Base-by-base conservation (phyloP, 352 stramenopile species). In the Phytophthora pistaciae region DNA sequence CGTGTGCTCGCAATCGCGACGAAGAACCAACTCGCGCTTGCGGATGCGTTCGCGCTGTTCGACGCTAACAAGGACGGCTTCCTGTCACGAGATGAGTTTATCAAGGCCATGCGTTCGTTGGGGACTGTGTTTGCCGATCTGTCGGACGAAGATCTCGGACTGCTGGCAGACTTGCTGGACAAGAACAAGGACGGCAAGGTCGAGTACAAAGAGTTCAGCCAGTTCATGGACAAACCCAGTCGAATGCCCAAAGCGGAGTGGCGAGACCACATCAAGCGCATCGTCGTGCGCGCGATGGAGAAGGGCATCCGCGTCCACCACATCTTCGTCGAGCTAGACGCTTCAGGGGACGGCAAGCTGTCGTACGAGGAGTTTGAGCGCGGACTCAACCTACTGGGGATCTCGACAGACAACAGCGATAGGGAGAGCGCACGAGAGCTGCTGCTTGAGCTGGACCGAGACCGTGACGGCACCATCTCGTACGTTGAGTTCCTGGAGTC, bases 401-500 rank as follows among this genome's bases (percentile, higher is more conserved):
- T 92, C 48, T 63, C 68, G 38, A 72, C 64, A n/a, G 75, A 59
- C 3, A 70, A 59, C 3, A 68, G 42, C 8, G 53, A 76, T 21
- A 71, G 63, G 10, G 64, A 91, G 53, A 71, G 74, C 10, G 69
- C 94, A 23, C 63, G 68, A n/a, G 60, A 62, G 5, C 63, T 96
- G 2, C 64, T 95, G 20, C 33, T 20, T 1, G 75, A 84, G 44
- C 78, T 96, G 16, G 87, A 96, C 42, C 66, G 64, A 40, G 75
- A 95, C 54, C 69, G 75, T 18, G 79, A 95, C 52, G 88, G 85
- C 0, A 73, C 59, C 2, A 85, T 98, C 20, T 93, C 90, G 10
- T 92, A 96, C 62, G 61, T 74, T 1, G 92, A 98, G 54, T 97
- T 98, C 54, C 72, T 95, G 9, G 57, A 74, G 25, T 85, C 78